These are phyloP conservation scores for Ammopiptanthus mongolicus DNA, from an alignment of 306 rosid species.

Conservation along the genomic window DNA sequence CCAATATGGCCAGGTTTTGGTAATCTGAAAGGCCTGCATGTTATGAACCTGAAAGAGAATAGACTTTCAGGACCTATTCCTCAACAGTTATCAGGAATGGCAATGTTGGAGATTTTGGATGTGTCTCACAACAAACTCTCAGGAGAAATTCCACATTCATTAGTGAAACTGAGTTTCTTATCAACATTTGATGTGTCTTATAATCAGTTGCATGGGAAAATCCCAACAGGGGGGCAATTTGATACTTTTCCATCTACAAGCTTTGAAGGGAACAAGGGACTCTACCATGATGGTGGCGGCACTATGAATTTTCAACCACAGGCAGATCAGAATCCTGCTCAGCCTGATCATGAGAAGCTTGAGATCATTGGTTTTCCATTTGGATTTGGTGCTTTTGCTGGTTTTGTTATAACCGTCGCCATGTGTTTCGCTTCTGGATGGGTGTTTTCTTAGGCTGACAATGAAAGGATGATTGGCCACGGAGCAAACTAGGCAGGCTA, in stretches of 20 bases:
- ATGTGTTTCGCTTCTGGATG: constrained; percentile 17
- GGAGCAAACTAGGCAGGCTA: too few species aligned
- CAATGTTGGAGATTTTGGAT: constrained; percentile 31
- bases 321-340: not conserved
- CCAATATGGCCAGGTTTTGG: constrained; percentile 26
- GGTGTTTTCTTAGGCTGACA: not conserved
- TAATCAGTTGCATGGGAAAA: constrained; percentile 21
- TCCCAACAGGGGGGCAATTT: constrained; percentile 24
- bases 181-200: constrained; percentile 28
- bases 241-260: constrained; percentile 22
- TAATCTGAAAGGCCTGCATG: constrained; percentile 28
- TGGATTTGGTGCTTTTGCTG: constrained; percentile 10
- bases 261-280: constrained; percentile 28
- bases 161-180: constrained; percentile 13
- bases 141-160: constrained; percentile 19
- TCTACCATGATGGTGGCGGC: not conserved
- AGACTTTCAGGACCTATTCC: constrained; percentile 21
- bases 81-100: constrained; percentile 17
- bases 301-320: not conserved
- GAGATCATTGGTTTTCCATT: constrained; percentile 8
- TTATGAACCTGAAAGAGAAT: constrained; percentile 15
- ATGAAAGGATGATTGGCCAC: too few species aligned
- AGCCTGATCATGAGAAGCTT: not conserved
- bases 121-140: constrained; percentile 24
- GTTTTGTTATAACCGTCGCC: not conserved